A percentile compares a stretch with the other conserved stretches of the same genome.
Evolutionary conservation across 2,329 filamentous ascomycete species (phyloP).

Genomic region (Lachnellula hyalina): DNA sequence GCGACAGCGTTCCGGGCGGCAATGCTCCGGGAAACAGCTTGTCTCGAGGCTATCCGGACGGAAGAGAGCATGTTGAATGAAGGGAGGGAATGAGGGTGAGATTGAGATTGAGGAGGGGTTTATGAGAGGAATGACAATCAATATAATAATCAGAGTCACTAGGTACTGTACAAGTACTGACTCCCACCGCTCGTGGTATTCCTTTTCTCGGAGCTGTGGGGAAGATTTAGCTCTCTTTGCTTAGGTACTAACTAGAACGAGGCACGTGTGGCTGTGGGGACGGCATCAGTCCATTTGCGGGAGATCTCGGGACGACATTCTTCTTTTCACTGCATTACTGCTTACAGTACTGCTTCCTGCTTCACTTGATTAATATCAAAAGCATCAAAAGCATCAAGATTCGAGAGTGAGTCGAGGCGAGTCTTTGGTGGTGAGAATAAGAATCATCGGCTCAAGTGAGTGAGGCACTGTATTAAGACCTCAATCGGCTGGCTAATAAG

Average conservation of each 20-base stretch:
- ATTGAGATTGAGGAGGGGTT: neutral
- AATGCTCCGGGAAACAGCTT: conserved; percentile 32
- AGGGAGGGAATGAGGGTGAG: neutral
- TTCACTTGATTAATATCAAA: too few relatives aligned
- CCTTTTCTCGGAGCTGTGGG: neutral
- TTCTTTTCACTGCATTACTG: too few relatives aligned
- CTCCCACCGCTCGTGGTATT: neutral
- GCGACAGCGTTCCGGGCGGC: conserved; percentile 23
- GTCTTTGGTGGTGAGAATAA: too few relatives aligned
- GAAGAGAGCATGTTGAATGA: conserved; percentile 49
- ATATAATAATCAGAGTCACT: neutral
- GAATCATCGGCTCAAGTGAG: too few relatives aligned
- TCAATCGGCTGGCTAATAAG: too few relatives aligned
- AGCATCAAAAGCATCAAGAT: too few relatives aligned
- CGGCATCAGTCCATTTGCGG: neutral
- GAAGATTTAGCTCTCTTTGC: neutral
- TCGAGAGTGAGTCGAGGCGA: too few relatives aligned
- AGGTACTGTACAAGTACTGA: neutral
- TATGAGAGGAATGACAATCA: neutral
- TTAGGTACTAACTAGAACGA: too few relatives aligned
- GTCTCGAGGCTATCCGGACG: conserved; percentile 48
- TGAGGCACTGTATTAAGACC: too few relatives aligned
- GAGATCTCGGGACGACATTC: too few relatives aligned
- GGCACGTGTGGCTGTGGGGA: neutral
- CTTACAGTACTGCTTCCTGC: too few relatives aligned